These are phyloP conservation scores for Comarum palustre DNA, from an alignment of 306 rosid species.

Conservation along the genomic window DNA sequence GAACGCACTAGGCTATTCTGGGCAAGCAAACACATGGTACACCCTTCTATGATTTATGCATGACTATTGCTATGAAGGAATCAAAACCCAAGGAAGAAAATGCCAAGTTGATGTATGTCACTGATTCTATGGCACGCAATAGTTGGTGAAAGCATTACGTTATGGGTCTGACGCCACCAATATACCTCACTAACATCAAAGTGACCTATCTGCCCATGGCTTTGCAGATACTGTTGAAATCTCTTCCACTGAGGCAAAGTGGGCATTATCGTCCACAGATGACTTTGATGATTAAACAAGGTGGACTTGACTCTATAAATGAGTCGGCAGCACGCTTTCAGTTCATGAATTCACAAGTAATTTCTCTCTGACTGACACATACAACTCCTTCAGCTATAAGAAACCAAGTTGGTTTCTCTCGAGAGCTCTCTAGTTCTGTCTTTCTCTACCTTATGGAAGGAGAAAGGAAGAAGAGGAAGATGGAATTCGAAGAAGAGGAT, in stretches of 20 bases:
- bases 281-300: no score
- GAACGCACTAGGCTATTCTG: neutral
- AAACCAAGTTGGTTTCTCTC: slow-evolving; percentile 2
- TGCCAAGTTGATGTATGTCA: neutral
- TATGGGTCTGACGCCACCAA: slow-evolving; percentile 11
- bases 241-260: neutral
- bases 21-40: neutral
- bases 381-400: neutral
- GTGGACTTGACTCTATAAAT: slow-evolving; percentile 18
- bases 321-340: slow-evolving; percentile 23
- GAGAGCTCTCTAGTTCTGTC: neutral
- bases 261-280: slow-evolving; percentile 14
- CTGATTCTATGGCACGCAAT: neutral
- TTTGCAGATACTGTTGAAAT: neutral
- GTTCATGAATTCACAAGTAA: slow-evolving; percentile 12
- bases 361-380: neutral
- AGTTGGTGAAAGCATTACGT: slow-evolving; percentile 20
- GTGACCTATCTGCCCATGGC: neutral
- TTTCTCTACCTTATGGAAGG: neutral
- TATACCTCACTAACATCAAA: neutral
- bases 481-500: slow-evolving; percentile 32
- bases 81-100: neutral
- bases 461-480: slow-evolving; percentile 36
- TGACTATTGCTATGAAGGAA: slow-evolving; percentile 11
- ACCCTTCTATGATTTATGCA: neutral